Evolutionary conservation across 306 rosid species (phyloP), one percentile per base, ranked within the genome.

Genomic region (Ceratonia siliqua): DNA sequence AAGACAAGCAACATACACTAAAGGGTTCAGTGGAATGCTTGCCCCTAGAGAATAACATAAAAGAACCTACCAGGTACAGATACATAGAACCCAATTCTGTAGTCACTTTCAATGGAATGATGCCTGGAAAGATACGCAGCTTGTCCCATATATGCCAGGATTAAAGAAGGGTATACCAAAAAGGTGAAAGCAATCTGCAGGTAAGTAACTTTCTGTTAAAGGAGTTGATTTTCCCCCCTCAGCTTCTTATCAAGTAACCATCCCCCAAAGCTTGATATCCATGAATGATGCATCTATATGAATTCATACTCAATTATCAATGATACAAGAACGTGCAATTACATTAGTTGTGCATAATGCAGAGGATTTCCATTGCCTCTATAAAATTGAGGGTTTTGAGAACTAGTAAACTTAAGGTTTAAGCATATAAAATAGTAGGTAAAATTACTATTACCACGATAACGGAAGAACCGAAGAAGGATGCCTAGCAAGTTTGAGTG

Each of bases 61-160:
- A 64, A 62, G 71, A 65, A 78, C 88, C 43, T 88, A 94, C 98
- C 96, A 4, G 98, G 98, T 56, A 94, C 98, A 30, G 98, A 94
- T 58, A 89, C 98, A 21, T 94, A 94, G 81, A 94, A 94, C 49
- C 98, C 98, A 21, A 91, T 88, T 63, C 81, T 84, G 64, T 89
- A 87, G 78, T 90, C 89, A 66, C 73, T 88, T 79, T 84, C 89
- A 62, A 82, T 56, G 55, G 70, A 1, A 57, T 88, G 98, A 80
- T 94, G 92, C 85, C 48, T 89, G 43, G 98, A 94, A 77, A 94
- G 96, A 86, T 94, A 94, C 22, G 98, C 98, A 78, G 98, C 98
- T 85, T 94, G 98, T 73, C 98, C 98, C 98, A 94, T 94, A 70
- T 94, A 94, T 74, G 98, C 98, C 22, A 94, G 88, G 78, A 94